These are phyloP conservation scores for Penicillium palitans DNA, from an alignment of 2,329 filamentous ascomycete species.

Conservation along the genomic window DNA sequence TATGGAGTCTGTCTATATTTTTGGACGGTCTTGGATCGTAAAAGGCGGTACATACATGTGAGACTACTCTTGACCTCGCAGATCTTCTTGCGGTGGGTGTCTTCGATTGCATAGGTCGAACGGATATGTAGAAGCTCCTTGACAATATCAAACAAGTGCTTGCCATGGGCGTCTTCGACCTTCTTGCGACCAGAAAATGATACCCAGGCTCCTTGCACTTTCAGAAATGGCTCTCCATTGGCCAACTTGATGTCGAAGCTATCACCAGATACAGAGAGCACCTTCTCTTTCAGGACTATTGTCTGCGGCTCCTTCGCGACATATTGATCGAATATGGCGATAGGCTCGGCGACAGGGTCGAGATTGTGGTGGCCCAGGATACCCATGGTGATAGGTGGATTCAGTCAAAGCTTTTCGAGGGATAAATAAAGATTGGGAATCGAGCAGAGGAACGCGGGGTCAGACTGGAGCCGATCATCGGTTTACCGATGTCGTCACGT, in stretches of 20 bases:
- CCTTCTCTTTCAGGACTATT: conserved; percentile 61
- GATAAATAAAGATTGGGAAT: background rate
- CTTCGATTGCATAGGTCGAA: conserved; percentile 37
- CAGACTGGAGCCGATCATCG: background rate
- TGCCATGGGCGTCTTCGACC: conserved; percentile 21
- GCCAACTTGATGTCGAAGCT: conserved; percentile 62
- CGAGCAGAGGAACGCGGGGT: background rate
- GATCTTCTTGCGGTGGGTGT: conserved; percentile 49
- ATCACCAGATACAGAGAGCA: conserved; percentile 63
- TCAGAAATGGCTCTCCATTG: conserved; percentile 56
- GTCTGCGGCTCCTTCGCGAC: conserved; percentile 34
- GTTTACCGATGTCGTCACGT: background rate
- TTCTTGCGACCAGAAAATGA: conserved; percentile 26
- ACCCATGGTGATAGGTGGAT: conserved; percentile 8
- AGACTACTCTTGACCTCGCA: conserved; percentile 59
- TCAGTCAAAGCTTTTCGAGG: background rate
- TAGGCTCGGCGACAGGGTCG: conserved; percentile 18
- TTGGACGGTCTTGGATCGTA: background rate
- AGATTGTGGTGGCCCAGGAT: conserved; percentile 17
- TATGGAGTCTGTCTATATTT: background rate
- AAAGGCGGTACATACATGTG: conserved; percentile 44
- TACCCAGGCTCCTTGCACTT: conserved; percentile 57
- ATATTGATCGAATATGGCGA: conserved; percentile 24
- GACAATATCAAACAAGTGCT: conserved; percentile 25
- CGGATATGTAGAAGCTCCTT: conserved; percentile 27